Conservation (phyloP, 306 rosid genomes). For the Rubus idaeus region DNA sequence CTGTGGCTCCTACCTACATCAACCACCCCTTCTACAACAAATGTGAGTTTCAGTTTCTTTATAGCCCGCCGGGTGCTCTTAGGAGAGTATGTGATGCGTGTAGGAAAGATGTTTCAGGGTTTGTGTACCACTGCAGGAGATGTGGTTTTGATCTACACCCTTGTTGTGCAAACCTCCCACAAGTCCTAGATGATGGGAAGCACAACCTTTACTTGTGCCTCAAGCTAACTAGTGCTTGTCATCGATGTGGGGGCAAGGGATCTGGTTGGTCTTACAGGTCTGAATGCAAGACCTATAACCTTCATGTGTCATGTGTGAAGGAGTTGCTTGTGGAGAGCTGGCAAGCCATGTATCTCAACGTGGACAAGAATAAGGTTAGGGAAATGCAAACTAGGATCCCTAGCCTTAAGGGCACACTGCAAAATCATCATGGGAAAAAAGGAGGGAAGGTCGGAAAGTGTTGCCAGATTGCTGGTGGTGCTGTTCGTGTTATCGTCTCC, state of each 20-base stretch:
- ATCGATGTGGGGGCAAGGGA: constrained; percentile 51
- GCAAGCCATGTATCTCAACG: constrained; percentile 48
- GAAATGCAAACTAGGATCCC: constrained; percentile 53
- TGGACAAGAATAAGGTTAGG: constrained; percentile 47
- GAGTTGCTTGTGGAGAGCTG: constrained; percentile 57
- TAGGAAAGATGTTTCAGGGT: constrained; percentile 41
- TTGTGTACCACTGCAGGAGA: constrained; percentile 50
- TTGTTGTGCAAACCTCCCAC: constrained; percentile 56
- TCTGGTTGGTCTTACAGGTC: constrained; percentile 54
- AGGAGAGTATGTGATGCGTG: constrained; percentile 50
- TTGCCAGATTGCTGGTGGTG: constrained; percentile 50
- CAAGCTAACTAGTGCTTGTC: constrained; percentile 42
- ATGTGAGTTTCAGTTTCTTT: constrained; percentile 44
- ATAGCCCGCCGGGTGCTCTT: constrained; percentile 32
- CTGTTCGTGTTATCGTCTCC: constrained; percentile 42
- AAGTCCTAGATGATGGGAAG: constrained; percentile 47
- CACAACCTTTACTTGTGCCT: constrained; percentile 36
- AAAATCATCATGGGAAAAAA: constrained; percentile 29
- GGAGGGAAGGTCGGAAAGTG: constrained; percentile 37
- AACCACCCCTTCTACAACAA: constrained; percentile 44
- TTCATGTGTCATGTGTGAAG: constrained; percentile 55
- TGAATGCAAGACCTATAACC: constrained; percentile 42
- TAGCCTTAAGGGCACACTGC: constrained; percentile 41
- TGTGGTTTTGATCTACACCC: constrained; percentile 61
- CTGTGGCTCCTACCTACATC: constrained; percentile 28